Conservation (phyloP, 495 filamentous ascomycete genomes). For the Opeltia flavorubescens region DNA sequence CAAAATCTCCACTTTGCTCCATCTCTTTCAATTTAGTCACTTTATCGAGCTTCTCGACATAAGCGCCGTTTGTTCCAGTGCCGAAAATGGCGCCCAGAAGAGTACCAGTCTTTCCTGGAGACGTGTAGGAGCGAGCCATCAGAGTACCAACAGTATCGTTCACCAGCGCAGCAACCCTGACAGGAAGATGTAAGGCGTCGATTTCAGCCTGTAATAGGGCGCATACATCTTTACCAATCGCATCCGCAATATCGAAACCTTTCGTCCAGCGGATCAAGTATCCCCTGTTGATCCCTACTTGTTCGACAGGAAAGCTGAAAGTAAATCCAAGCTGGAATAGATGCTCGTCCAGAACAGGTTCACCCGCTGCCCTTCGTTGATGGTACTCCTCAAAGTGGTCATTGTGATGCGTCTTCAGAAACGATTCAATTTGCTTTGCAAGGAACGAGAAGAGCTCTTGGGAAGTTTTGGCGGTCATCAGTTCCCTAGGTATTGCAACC, state of each 20-base stretch:
- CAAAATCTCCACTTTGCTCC: constrained; percentile 42
- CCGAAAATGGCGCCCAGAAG: constrained; percentile 73
- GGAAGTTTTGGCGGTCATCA: constrained; percentile 80
- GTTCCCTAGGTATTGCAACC: constrained; percentile 72
- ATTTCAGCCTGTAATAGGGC: constrained; percentile 81
- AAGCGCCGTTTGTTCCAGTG: constrained; percentile 28
- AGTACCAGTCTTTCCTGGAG: constrained; percentile 74
- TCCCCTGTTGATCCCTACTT: constrained; percentile 85
- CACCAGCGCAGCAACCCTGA: constrained; percentile 84
- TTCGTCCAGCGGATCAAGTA: constrained; percentile 94
- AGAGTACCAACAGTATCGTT: constrained; percentile 96
- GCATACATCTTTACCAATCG: constrained; percentile 89
- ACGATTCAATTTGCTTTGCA: constrained; percentile 77
- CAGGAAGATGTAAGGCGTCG: constrained; percentile 71
- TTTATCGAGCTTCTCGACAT: constrained; percentile 33
- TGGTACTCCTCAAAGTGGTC: constrained; percentile 71
- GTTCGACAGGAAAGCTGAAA: constrained; percentile 93
- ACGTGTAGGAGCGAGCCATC: constrained; percentile 93
- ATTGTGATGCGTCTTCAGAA: constrained; percentile 74
- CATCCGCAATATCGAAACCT: constrained; percentile 89
- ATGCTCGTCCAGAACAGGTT: constrained; percentile 47
- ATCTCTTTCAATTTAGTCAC: constrained; percentile 33
- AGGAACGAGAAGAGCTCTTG: constrained; percentile 87
- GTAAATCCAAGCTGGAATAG: constrained; percentile 91
- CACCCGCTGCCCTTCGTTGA: constrained; percentile 39